Percentiles rank a stretch among this genome's conserved stretches.
Conservation (phyloP, 2,329 filamentous ascomycete genomes). For the Diplodia scrobiculata region DNA sequence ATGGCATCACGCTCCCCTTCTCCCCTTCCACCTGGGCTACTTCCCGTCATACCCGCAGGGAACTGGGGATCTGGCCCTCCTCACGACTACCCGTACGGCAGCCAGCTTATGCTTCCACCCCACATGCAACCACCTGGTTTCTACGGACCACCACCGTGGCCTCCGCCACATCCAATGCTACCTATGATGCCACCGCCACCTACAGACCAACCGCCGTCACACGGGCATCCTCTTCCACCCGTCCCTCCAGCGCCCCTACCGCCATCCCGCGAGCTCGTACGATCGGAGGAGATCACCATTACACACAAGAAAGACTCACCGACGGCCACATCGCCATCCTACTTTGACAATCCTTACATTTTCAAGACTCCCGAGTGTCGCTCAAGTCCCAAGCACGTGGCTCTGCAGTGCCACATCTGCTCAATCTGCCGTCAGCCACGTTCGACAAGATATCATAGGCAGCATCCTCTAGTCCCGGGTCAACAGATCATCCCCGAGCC, state of each 20-base stretch:
- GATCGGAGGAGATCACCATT: constrained; percentile 28
- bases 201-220: background rate
- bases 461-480: constrained; percentile 42
- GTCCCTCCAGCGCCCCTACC: background rate
- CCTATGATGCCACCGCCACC: background rate
- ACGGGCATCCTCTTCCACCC: background rate
- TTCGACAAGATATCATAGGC: constrained; percentile 41
- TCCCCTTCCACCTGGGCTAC: background rate
- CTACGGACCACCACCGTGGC: background rate
- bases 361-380: constrained; percentile 31
- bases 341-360: constrained; percentile 28
- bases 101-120: constrained; percentile 2
- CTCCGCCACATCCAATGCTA: background rate
- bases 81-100: background rate
- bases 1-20: constrained; percentile 5
- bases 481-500: constrained; percentile 35
- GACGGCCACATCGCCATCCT: background rate
- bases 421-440: constrained; percentile 41
- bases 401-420: constrained; percentile 40
- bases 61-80: background rate
- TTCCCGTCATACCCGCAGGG: background rate
- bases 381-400: background rate
- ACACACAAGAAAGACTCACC: constrained; percentile 13
- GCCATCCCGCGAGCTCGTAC: constrained; percentile 18
- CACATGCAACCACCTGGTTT: background rate